These are phyloP conservation scores for Calycina herbarum DNA, from an alignment of 2,329 filamentous ascomycete species.

Conservation along the genomic window DNA sequence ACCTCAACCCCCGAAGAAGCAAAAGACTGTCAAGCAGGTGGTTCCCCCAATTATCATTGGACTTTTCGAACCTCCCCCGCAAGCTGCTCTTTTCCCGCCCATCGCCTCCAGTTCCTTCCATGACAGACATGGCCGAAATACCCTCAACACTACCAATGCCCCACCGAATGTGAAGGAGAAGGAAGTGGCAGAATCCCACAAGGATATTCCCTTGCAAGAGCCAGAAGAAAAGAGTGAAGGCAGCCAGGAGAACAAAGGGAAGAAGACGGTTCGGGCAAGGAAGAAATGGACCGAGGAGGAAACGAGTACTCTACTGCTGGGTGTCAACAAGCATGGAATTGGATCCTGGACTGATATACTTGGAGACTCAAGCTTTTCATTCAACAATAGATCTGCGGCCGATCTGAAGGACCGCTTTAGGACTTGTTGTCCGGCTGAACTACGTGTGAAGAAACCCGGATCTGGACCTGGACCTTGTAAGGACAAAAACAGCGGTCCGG, in stretches of 20 bases:
- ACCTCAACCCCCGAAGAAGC: conserved; percentile 64
- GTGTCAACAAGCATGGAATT: conserved; percentile 62
- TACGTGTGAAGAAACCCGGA: conserved; percentile 45
- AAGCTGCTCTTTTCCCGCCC: conserved; percentile 60
- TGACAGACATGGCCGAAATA: conserved; percentile 45
- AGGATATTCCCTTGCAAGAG: conserved; percentile 3
- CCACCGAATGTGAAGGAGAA: conserved; percentile 26
- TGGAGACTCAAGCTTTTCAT: conserved; percentile 59
- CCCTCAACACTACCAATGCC: conserved; percentile 36
- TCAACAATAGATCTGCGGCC: conserved; percentile 60
- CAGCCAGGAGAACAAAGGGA: conserved; percentile 12
- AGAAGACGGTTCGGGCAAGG: conserved; percentile 56
- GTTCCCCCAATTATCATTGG: conserved; percentile 67
- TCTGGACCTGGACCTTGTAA: conserved; percentile 18
- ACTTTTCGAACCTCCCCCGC: conserved; percentile 59
- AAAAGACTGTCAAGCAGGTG: conserved; percentile 55
- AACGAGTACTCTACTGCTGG: conserved; percentile 61
- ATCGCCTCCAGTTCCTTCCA: conserved; percentile 59
- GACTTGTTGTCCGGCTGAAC: conserved; percentile 63
- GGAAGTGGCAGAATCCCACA: conserved; percentile 14
- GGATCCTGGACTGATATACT: conserved; percentile 66
- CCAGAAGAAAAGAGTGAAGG: conserved; percentile 12
- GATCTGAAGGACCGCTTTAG: conserved; percentile 67
- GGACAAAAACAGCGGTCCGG: conserved; percentile 21
- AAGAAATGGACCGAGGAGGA: conserved; percentile 66